phyloP scores from a whole-genome alignment of 1,284 basidiomycete species.

The Ganoderma boninense region DNA sequence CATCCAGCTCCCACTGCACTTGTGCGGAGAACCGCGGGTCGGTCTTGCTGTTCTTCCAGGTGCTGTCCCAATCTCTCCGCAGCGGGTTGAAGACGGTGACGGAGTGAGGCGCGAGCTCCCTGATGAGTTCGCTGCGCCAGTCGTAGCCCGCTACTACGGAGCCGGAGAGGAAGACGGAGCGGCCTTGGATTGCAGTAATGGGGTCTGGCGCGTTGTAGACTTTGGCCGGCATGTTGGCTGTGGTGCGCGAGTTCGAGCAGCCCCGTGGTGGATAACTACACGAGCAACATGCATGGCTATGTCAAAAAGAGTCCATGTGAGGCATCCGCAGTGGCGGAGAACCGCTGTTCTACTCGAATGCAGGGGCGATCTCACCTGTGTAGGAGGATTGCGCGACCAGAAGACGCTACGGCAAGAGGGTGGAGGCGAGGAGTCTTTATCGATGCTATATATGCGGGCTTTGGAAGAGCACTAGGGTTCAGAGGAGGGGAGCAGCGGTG shows the following conservation, averaged over 20 bases:
- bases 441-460: background rate
- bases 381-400: background rate
- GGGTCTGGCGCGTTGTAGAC: constrained; percentile 2
- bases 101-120: background rate
- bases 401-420: background rate
- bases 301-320: background rate
- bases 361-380: background rate
- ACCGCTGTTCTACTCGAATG: background rate
- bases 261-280: background rate
- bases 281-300: background rate
- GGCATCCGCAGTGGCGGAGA: background rate
- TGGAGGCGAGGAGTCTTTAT: background rate
- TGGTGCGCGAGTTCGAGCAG: background rate
- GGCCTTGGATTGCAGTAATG: background rate
- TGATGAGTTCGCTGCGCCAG: background rate
- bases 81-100: constrained; percentile 9
- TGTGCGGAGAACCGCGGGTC: constrained; percentile 7
- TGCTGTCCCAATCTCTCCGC: constrained; percentile 11
- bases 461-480: background rate
- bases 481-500: background rate
- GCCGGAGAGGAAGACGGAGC: constrained; percentile 13
- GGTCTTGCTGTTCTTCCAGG: background rate
- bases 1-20: constrained; percentile 8
- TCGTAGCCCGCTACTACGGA: background rate
- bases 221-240: background rate